Evolutionary conservation across 2,329 filamentous ascomycete species (phyloP), one percentile per base, ranked within the genome.

Genomic region (Paracamarosporium sp.): DNA sequence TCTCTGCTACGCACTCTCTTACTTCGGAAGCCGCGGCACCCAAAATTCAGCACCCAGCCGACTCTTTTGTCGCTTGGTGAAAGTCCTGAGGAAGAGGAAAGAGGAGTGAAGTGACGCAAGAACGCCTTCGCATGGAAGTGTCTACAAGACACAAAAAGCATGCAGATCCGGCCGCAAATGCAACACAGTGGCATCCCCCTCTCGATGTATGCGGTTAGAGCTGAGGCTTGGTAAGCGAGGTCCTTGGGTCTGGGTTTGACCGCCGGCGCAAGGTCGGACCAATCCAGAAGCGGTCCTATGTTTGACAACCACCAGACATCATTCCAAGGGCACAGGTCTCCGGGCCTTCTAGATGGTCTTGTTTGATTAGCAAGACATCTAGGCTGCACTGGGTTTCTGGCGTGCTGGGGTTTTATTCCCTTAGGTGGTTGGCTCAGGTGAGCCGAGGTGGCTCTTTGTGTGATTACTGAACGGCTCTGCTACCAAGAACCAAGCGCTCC

Each of bases 131-230:
- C 36, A 28, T n/a, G 48, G 12, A 33, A 41, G 35, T 43, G 35
- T 51, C 17, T 25, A 24, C 35, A 31, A 24, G 22, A 41, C 48
- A 40, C 35, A 33, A 51, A 51, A 51, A 51, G 48, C 48, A 38
- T 31, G 24, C n/a, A 30, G 25, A 50, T 38, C 33, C 24, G 33
- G 45, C 30, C 45, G 30, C 20, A 28, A 11, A 28, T 47, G 44
- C 44, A 50, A 20, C 33, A 15, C 33, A 38, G 24, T 50, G 33
- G 22, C 36, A 51, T 50, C 35, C 24, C 27, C 33, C 48, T 38
- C 47, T 17, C 47, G 47, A 40, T 38, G 48, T 43, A 51, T 51
- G 36, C 36, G 48, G 48, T 51, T 51, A 51, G 36, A 27, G 36
- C 36, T 20, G n/a, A 43, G 25, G 36, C 48, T 51, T 40, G 36